Percentiles rank a stretch among this genome's conserved stretches.
Conservation (phyloP, 768 basidiomycete genomes). For the Agrocybe pediades region DNA sequence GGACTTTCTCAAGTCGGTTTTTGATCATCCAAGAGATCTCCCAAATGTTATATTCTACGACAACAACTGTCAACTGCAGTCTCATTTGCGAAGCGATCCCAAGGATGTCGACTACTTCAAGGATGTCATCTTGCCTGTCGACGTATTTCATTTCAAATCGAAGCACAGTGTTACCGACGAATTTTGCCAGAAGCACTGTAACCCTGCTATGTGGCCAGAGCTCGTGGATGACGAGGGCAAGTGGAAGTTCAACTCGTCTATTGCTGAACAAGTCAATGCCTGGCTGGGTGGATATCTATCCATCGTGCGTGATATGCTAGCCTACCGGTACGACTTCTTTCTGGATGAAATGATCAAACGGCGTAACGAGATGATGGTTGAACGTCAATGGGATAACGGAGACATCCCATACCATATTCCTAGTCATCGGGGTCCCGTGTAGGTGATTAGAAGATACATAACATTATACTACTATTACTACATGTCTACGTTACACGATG, state of each 20-base stretch:
- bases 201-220: slow-evolving; percentile 23
- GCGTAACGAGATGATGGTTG: slow-evolving; percentile 4
- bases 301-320: slow-evolving; percentile 30
- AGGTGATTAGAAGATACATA: too few relatives aligned
- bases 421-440: too few relatives aligned
- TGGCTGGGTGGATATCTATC: slow-evolving; percentile 32
- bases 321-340: slow-evolving; percentile 29
- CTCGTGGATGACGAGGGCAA: slow-evolving; percentile 13
- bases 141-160: slow-evolving; percentile 27
- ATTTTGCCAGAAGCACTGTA: slow-evolving; percentile 25
- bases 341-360: slow-evolving; percentile 34
- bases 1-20: slow-evolving; percentile 20
- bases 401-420: neutral
- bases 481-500: neutral
- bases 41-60: slow-evolving; percentile 25
- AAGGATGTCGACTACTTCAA: slow-evolving; percentile 20
- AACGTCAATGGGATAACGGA: neutral
- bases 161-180: slow-evolving; percentile 26
- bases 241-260: slow-evolving; percentile 33
- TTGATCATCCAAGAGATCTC: slow-evolving; percentile 16
- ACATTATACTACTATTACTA: too few relatives aligned
- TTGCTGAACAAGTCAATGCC: slow-evolving; percentile 34
- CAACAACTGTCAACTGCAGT: slow-evolving; percentile 23
- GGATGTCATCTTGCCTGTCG: slow-evolving; percentile 19
- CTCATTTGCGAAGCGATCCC: slow-evolving; percentile 7